Conservation (phyloP, 768 basidiomycete genomes). For the Agaricus subrufescens region DNA sequence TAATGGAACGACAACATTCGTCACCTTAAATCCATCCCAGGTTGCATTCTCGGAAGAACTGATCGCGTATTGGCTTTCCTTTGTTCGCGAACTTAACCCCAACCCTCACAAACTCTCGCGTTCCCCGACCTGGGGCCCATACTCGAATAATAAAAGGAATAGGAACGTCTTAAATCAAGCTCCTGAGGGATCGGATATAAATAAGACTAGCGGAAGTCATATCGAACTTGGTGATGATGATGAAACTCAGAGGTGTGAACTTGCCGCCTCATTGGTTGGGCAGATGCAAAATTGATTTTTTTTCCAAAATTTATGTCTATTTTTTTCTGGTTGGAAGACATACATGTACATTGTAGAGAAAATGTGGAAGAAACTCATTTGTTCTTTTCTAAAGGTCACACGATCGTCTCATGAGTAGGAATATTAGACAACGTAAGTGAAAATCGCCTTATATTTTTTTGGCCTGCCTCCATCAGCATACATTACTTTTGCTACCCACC, state of each 20-base stretch:
- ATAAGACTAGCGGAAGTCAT: constrained; percentile 33
- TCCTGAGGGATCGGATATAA: constrained; percentile 18
- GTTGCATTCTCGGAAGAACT: constrained; percentile 51
- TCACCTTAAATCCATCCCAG: constrained; percentile 39
- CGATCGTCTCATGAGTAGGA: too few relatives aligned
- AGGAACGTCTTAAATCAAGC: constrained; percentile 45
- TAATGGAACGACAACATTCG: constrained; percentile 52
- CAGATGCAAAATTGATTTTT: constrained; percentile 30
- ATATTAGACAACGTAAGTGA: too few relatives aligned
- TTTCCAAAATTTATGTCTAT: background rate
- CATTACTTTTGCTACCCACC: too few relatives aligned
- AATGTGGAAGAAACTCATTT: too few relatives aligned
- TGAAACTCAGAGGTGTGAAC: constrained; percentile 34
- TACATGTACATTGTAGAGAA: too few relatives aligned
- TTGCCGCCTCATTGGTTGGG: constrained; percentile 28
- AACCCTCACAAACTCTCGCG: constrained; percentile 49
- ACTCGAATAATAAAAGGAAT: constrained; percentile 21
- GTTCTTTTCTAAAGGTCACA: too few relatives aligned
- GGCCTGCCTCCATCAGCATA: too few relatives aligned
- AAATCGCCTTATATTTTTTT: too few relatives aligned
- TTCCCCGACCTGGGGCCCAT: constrained; percentile 47
- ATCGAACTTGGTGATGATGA: constrained; percentile 27
- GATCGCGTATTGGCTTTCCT: constrained; percentile 64
- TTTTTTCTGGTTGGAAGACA: too few relatives aligned
- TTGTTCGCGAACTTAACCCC: constrained; percentile 52